Base-by-base conservation (phyloP, 2,329 filamentous ascomycete genomes). In the Sordariomycetes sp. region DNA sequence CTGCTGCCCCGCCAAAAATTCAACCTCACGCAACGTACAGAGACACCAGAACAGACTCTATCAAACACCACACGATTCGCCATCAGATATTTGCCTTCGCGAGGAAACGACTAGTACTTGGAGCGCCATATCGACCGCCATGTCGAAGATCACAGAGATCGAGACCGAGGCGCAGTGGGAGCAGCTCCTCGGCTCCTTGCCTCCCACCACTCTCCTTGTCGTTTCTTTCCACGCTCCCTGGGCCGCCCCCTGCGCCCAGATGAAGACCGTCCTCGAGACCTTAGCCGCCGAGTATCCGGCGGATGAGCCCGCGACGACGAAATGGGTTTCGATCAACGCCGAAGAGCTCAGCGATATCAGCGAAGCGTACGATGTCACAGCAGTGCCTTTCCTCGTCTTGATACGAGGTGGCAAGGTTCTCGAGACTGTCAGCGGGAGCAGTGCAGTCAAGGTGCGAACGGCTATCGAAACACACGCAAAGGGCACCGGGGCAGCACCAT, bases 171-270 rank as follows among this genome's bases (percentile, higher is more conserved):
- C 71, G 46, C 77, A 79, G 48, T 95, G 92, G 78, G 68, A 79
- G 45, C 63, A 75, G 44, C 71, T 82, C 52, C 66, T 85, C 42
- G 66, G 70, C 42, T 69, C 75, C 27, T 69, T 88, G 11, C 74
- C 84, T 9, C 53, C 80, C 3, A 72, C 79, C 12, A 76, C 83
- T 12, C 75, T 95, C 39, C 70, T 90, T 42, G 71, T 95, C 51
- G 76, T 94, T 53, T 95, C 88, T 57, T 98, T 98, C 70, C 84
- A 96, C 58, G 87, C 92, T 15, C 84, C 88, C 45, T 98, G 92
- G 92, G 92, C 92, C 20, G 87, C 87, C 39, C 92, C 92, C 30
- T 96, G 92, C 68, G 79, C 84, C 42, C 87, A 95, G 63, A 96
- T 96, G 88, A 77, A 75, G 46, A 83, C 79, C 33, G 83, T 96